These are phyloP conservation scores for Aegilops tauschii DNA, from an alignment of 176 grass and related monocot species.

Conservation along the genomic window DNA sequence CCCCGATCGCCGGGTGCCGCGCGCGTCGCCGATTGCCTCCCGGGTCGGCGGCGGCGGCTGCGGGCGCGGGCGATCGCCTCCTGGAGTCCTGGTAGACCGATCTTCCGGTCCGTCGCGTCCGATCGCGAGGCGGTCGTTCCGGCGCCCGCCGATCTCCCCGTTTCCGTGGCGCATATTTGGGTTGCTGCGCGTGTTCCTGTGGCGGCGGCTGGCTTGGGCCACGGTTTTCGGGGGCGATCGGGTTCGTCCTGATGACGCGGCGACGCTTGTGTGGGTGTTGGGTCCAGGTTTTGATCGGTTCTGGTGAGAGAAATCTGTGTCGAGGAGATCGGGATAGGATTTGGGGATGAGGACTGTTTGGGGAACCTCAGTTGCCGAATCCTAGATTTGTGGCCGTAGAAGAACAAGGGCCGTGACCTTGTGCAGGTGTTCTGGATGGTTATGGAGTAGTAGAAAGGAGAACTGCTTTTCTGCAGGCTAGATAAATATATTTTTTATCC, in stretches of 20 bases:
- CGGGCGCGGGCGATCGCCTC: constrained; percentile 37
- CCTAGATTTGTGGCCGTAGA: not conserved
- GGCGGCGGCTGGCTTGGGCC: not conserved
- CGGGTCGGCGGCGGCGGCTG: constrained; percentile 27
- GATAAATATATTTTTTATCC: not conserved
- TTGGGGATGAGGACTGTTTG: not conserved
- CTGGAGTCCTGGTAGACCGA: constrained; percentile 1
- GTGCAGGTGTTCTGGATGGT: not conserved
- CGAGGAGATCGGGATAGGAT: constrained; percentile 44
- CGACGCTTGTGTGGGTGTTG: not conserved
- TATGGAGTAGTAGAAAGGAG: not conserved
- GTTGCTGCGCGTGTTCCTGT: not conserved
- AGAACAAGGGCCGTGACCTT: not conserved
- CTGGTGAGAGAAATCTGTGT: not conserved
- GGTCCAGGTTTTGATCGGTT: constrained; percentile 21
- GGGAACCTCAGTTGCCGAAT: constrained; percentile 18
- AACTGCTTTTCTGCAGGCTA: not conserved
- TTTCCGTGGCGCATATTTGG: constrained; percentile 16
- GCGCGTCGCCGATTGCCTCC: constrained; percentile 2
- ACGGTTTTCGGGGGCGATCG: constrained; percentile 13
- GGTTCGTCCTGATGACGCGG: not conserved
- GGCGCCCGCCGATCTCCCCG: constrained; percentile 44
- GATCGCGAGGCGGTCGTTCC: constrained; percentile 36
- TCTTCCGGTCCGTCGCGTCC: constrained; percentile 20
- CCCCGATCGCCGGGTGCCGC: not conserved